These are phyloP conservation scores for Porodaedalea pini DNA, from an alignment of 1,284 basidiomycete genomes.

Conservation along the genomic window DNA sequence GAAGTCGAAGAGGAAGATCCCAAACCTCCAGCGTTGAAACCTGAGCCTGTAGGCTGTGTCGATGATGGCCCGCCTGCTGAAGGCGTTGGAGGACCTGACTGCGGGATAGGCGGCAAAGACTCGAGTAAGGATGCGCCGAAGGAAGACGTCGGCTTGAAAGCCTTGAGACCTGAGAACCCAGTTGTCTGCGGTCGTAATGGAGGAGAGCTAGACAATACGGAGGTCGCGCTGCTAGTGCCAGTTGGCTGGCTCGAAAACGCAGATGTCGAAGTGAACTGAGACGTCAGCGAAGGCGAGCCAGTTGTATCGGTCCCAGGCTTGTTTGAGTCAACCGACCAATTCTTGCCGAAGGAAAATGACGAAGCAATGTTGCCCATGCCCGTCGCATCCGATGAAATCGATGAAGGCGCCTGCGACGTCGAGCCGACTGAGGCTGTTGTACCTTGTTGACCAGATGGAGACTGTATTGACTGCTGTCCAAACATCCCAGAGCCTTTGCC, in stretches of 20 bases:
- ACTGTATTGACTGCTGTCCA: constrained; percentile 27
- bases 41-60: constrained; percentile 2
- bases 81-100: constrained; percentile 51
- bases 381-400: constrained; percentile 12
- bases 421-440: constrained; percentile 3
- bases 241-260: constrained; percentile 47
- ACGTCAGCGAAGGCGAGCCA: constrained; percentile 27
- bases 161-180: constrained; percentile 78
- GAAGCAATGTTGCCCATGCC: constrained; percentile 65
- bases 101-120: constrained; percentile 69
- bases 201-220: constrained; percentile 30
- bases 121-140: constrained; percentile 84
- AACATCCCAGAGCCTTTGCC: not conserved
- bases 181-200: constrained; percentile 73
- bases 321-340: constrained; percentile 22
- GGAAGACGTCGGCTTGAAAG: constrained; percentile 88
- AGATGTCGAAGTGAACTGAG: constrained; percentile 37
- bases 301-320: constrained; percentile 27
- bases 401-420: constrained; percentile 8
- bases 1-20: not conserved
- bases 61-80: constrained; percentile 30
- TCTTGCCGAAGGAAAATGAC: constrained; percentile 52
- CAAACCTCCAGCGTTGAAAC: not conserved
- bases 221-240: constrained; percentile 36
- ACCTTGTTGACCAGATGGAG: constrained; percentile 33